A percentile compares a stretch with the other conserved stretches of the same genome.
Conservation (phyloP, 441 rosid genomes). For the Jatropha multifida region DNA sequence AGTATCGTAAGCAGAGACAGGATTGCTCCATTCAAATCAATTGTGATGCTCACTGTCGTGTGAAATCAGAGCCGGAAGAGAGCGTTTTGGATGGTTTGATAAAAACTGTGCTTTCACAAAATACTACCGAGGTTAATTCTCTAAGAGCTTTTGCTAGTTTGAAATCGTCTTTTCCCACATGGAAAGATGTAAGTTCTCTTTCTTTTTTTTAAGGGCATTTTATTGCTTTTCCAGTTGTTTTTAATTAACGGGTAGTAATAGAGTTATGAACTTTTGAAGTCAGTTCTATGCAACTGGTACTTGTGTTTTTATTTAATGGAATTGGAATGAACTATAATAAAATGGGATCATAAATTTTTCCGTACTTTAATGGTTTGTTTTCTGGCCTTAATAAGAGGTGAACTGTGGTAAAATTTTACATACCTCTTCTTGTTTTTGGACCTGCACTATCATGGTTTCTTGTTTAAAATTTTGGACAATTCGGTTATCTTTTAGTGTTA, state of each 20-base stretch:
- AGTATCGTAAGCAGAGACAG: conserved; percentile 55
- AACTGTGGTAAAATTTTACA: background rate
- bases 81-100: conserved; percentile 77
- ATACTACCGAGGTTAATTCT: conserved; percentile 73
- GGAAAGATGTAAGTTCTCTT: conserved; percentile 59
- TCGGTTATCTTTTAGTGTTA: background rate
- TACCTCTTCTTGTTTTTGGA: background rate
- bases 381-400: background rate
- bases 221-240: background rate
- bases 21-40: background rate
- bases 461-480: background rate
- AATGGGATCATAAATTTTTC: background rate
- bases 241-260: background rate
- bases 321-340: no score
- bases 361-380: background rate
- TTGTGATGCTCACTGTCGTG: background rate
- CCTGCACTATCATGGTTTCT: background rate
- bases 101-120: conserved; percentile 74
- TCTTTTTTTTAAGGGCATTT: background rate
- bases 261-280: background rate
- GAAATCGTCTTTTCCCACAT: conserved; percentile 56
- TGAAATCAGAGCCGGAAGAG: conserved; percentile 38
- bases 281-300: background rate
- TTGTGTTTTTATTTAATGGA: background rate
- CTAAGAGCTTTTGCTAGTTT: conserved; percentile 74